Conservation (phyloP, 352 stramenopile genomes). For the Pythium aristosporum region DNA sequence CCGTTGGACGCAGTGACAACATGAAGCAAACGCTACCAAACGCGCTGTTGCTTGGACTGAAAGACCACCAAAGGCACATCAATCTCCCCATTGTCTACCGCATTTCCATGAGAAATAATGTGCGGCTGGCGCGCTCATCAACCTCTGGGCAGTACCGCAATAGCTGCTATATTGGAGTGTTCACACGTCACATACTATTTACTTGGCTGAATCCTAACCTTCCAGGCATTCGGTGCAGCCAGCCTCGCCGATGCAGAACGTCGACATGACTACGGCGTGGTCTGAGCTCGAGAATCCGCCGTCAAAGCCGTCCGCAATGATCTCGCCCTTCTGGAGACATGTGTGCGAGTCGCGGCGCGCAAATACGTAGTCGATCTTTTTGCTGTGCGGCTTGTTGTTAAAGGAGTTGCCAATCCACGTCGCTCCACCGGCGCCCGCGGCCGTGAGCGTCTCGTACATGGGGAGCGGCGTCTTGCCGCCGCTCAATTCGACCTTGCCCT, state of each 20-base stretch:
- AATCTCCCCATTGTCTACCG: too few relatives aligned
- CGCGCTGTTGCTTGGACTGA: not conserved
- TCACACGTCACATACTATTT: conserved; percentile 12
- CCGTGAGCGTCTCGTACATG: conserved; percentile 63
- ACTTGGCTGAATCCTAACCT: not conserved
- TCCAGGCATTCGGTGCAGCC: conserved; percentile 32
- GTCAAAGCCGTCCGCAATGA: conserved; percentile 49
- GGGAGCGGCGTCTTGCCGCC: conserved; percentile 38
- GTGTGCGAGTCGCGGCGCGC: conserved; percentile 43
- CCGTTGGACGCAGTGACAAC: not conserved
- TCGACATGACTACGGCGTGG: conserved; percentile 55
- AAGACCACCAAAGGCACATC: too few relatives aligned
- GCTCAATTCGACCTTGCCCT: conserved; percentile 26
- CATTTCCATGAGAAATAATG: too few relatives aligned
- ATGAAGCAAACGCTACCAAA: not conserved
- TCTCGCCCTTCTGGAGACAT: conserved; percentile 36
- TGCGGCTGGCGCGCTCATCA: too few relatives aligned
- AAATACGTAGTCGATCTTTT: conserved; percentile 78
- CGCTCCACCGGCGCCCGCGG: conserved; percentile 32
- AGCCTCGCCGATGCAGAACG: conserved; percentile 53
- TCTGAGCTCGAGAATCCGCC: conserved; percentile 57
- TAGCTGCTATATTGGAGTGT: not conserved
- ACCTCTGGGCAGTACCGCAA: too few relatives aligned
- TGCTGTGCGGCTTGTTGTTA: conserved; percentile 23
- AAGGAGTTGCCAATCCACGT: conserved; percentile 74